Percentiles rank a stretch among this genome's conserved stretches.
Conservation (phyloP, 163 green algal species). For the Scenedesmus sp. region DNA sequence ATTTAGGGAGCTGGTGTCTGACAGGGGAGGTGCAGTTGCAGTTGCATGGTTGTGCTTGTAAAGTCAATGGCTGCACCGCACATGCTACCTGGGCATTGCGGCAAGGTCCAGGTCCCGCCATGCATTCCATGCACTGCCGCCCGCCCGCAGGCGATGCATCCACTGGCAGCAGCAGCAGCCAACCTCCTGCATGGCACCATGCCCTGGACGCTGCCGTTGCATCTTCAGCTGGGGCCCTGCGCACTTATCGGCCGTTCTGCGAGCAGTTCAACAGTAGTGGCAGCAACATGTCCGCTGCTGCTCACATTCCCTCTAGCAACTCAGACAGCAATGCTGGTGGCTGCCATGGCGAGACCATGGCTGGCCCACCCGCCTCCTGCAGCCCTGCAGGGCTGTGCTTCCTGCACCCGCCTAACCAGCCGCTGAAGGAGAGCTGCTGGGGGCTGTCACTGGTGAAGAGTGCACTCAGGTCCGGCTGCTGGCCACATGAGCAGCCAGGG, state of each 20-base stretch:
- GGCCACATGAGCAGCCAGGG: not conserved
- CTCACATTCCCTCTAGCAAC: not conserved
- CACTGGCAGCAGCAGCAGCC: constrained; percentile 21
- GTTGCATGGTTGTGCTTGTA: not conserved
- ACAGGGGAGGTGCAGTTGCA: not conserved
- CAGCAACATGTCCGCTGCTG: not conserved
- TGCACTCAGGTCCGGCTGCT: constrained; percentile 24
- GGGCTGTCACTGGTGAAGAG: constrained; percentile 22
- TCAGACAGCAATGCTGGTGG: not conserved
- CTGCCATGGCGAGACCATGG: not conserved
- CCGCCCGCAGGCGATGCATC: not conserved
- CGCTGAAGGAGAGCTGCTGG: constrained; percentile 30
- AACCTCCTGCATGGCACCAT: constrained; percentile 8
- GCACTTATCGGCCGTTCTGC: not conserved
- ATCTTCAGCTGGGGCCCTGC: not conserved
- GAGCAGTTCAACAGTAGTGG: not conserved
- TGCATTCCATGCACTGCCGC: too few relatives aligned
- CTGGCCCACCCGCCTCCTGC: too few relatives aligned
- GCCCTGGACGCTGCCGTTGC: constrained; percentile 22
- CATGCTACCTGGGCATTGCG: too few relatives aligned
- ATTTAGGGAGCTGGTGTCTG: not conserved
- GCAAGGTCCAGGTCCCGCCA: too few relatives aligned
- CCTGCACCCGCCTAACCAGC: constrained; percentile 42
- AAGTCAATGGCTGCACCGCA: too few relatives aligned
- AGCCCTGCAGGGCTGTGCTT: constrained; percentile 23